Conservation (phyloP, 108 stramenopile species). For the Discostella pseudostelligera region DNA sequence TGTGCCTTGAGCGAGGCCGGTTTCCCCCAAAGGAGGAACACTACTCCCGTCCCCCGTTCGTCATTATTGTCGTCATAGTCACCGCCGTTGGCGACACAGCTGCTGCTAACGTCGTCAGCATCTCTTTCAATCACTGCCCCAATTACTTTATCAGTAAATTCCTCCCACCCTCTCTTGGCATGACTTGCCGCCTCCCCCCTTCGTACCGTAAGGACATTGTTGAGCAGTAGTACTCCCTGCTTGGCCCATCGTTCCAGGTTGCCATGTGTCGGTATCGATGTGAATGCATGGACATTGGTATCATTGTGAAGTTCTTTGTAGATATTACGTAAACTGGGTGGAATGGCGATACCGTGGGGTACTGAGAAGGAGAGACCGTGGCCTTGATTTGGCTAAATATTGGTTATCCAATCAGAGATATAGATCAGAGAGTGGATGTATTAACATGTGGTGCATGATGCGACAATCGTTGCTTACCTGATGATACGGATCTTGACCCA, state of each 20-base stretch:
- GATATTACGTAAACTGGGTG: slow-evolving; percentile 94
- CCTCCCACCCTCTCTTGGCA: slow-evolving; percentile 93
- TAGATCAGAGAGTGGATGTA: too few relatives aligned
- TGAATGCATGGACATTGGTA: slow-evolving; percentile 26
- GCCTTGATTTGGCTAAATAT: slow-evolving; percentile 63
- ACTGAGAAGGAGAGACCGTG: slow-evolving; percentile 89
- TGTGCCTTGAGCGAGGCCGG: slow-evolving; percentile 81
- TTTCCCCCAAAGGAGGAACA: slow-evolving; percentile 98
- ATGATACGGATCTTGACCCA: slow-evolving; percentile 90
- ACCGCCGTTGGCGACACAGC: background rate
- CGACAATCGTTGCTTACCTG: too few relatives aligned
- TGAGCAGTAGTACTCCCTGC: slow-evolving; percentile 97
- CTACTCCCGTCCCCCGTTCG: slow-evolving; percentile 63
- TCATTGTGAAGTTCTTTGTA: slow-evolving; percentile 82
- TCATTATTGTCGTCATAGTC: background rate
- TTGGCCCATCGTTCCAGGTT: slow-evolving; percentile 78
- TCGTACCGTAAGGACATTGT: slow-evolving; percentile 94
- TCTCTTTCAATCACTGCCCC: slow-evolving; percentile 49
- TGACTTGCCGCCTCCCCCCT: slow-evolving; percentile 89
- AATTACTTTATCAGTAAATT: slow-evolving; percentile 92
- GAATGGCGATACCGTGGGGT: slow-evolving; percentile 63
- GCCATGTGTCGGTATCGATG: slow-evolving; percentile 59
- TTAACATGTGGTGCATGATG: too few relatives aligned
- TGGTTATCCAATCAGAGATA: too few relatives aligned
- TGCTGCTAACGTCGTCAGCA: slow-evolving; percentile 36